These are phyloP conservation scores for Leccinum rimulosum DNA, from an alignment of 768 basidiomycete species.

Conservation along the genomic window DNA sequence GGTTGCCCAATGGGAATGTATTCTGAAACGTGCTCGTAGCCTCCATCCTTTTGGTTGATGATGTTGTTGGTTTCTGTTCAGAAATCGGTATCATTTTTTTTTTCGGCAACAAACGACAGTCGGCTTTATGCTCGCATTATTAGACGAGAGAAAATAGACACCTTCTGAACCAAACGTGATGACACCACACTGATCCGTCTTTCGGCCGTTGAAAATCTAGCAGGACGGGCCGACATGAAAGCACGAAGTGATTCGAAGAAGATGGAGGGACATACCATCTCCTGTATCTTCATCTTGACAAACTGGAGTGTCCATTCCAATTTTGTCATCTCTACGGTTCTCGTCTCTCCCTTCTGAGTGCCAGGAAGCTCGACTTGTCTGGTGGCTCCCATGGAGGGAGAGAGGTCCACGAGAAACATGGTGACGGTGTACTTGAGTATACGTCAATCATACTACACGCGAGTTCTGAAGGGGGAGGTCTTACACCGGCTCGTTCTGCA, in stretches of 20 bases:
- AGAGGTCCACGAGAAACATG: slow-evolving; percentile 88
- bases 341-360: slow-evolving; percentile 49
- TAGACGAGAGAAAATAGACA: slow-evolving; percentile 16
- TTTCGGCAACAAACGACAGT: neutral
- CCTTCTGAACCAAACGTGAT: slow-evolving; percentile 85
- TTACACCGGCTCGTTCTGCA: slow-evolving; percentile 76
- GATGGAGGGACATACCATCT: slow-evolving; percentile 59
- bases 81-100: neutral
- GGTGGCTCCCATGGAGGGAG: slow-evolving; percentile 75
- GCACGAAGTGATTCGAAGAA: neutral
- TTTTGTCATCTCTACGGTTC: slow-evolving; percentile 63
- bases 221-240: neutral
- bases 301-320: slow-evolving; percentile 83
- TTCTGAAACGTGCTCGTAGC: slow-evolving; percentile 72
- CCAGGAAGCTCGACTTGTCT: slow-evolving; percentile 55
- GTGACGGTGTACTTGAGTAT: slow-evolving; percentile 70
- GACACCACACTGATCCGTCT: slow-evolving; percentile 93
- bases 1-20: slow-evolving; percentile 69
- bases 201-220: slow-evolving; percentile 87
- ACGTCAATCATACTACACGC: slow-evolving; percentile 1
- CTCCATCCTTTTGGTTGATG: slow-evolving; percentile 56
- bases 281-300: slow-evolving; percentile 87
- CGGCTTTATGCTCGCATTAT: neutral
- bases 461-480: slow-evolving; percentile 18
- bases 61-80: slow-evolving; percentile 61